Evolutionary conservation across 1,139 yeast genomes (phyloP), one percentile per base, ranked within the genome.

Genomic region (Geotrichum fermentans): DNA sequence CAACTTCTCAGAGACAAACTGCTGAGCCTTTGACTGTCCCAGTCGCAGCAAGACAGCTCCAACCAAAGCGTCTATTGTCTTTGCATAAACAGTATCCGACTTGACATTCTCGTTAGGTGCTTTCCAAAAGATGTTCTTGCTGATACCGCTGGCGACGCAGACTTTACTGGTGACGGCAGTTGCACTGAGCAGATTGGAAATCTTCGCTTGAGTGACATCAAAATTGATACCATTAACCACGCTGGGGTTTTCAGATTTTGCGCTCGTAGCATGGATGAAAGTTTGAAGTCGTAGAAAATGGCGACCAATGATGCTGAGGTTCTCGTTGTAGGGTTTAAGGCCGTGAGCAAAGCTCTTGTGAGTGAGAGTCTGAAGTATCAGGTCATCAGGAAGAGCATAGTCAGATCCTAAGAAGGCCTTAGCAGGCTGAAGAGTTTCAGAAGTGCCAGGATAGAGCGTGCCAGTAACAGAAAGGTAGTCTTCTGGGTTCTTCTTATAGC

Each of bases 311-410:
- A 83, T 77, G 22, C 87, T 75, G 60, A 90, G 73, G 65, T 84
- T 85, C 63, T 88, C 96, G 67, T 90, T 90, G 67, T 83, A 87
- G 17, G 97, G 96, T 60, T 82, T 81, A 54, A 78, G 73, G 14
- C 96, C 97, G 68, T 87, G 94, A 7, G 95, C 95, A 73, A 89
- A 90, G 37, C 96, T 86, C 69, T 90, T 90, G 69, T 90, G 97
- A 11, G 97, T 89, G 60, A 89, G 71, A 32, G 85, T 80, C 69
- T 90, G 97, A 54, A 88, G 70, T 34, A 84, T 72, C 52, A 85
- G 59, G 18, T 64, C 59, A 24, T 74, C 69, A 6, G 72, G 66
- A 34, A 77, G 61, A 21, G 56, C 50, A 56, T 62, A 70, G 24
- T 77, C 77, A 52, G 77, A 77, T 21, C 81, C 75, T 41, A 83